Conservation (phyloP, 306 rosid species). For the Carpinus viminea region DNA sequence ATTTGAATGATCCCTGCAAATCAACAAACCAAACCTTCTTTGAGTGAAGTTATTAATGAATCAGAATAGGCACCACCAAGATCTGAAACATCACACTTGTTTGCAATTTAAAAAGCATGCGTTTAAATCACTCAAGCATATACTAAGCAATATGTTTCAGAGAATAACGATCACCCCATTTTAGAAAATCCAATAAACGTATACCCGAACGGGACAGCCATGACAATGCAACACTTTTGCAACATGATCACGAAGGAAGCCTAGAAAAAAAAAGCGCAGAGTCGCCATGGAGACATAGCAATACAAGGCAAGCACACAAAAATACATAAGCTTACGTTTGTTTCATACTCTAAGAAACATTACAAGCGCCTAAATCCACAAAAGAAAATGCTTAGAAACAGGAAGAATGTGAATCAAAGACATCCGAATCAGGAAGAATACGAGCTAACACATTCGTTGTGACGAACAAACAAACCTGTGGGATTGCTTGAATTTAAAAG, state of each 20-base stretch:
- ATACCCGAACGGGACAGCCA: not conserved
- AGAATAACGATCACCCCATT: too few relatives aligned
- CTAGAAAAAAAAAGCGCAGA: not conserved
- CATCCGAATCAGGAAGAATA: not conserved
- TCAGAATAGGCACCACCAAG: not conserved
- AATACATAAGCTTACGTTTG: not conserved
- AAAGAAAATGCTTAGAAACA: not conserved
- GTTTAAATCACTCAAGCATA: not conserved
- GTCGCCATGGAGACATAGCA: not conserved
- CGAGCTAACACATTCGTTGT: not conserved
- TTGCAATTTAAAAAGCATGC: not conserved
- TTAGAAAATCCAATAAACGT: too few relatives aligned
- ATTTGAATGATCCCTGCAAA: conserved; percentile 92
- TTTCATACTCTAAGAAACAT: not conserved
- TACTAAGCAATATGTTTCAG: not conserved
- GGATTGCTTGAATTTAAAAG: conserved; percentile 88
- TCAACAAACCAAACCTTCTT: conserved; percentile 29
- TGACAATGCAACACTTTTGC: not conserved
- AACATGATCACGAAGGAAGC: too few relatives aligned
- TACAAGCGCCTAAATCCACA: not conserved
- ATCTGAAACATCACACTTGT: not conserved
- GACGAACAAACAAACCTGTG: conserved; percentile 50
- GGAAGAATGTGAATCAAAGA: not conserved
- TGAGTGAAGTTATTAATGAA: conserved; percentile 8
- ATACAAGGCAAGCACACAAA: not conserved